Percentiles rank a stretch among this genome's conserved stretches.
These are phyloP conservation scores for Aspergillus glaucus DNA, from an alignment of 2,329 filamentous ascomycete genomes.

Conservation along the genomic window DNA sequence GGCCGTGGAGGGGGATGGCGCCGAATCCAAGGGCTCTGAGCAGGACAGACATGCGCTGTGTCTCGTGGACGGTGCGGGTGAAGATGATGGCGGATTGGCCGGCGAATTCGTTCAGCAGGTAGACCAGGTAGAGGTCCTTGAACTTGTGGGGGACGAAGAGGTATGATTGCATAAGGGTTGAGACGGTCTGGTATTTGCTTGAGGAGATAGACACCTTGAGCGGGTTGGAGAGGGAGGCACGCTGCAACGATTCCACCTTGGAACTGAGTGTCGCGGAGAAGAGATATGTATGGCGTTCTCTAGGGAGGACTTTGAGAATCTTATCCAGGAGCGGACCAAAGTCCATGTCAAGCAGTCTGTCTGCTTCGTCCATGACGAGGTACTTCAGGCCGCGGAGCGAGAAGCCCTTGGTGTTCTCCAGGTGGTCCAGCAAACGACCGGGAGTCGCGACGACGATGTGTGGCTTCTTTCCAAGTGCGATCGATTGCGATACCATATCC, in stretches of 20 bases:
- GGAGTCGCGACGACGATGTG: conserved; percentile 92
- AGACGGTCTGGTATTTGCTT: conserved; percentile 85
- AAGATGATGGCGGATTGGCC: conserved; percentile 90
- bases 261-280: conserved; percentile 93
- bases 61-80: conserved; percentile 84
- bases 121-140: conserved; percentile 87
- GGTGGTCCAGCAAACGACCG: conserved; percentile 79
- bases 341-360: conserved; percentile 85
- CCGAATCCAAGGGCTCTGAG: conserved; percentile 79
- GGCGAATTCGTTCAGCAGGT: conserved; percentile 75
- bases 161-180: conserved; percentile 79
- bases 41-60: conserved; percentile 76
- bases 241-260: conserved; percentile 87
- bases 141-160: conserved; percentile 77
- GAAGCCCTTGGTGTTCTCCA: conserved; percentile 97
- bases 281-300: conserved; percentile 72
- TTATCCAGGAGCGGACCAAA: conserved; percentile 91
- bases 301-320: conserved; percentile 79
- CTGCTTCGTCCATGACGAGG: conserved; percentile 91
- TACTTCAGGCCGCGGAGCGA: conserved; percentile 75
- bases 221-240: conserved; percentile 79
- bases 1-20: conserved; percentile 87
- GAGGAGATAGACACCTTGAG: conserved; percentile 73
- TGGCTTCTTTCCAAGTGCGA: conserved; percentile 90
- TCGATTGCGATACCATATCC: conserved; percentile 89